Evolutionary conservation across 2,329 filamentous ascomycete genomes (phyloP), one percentile per base, ranked within the genome.

Genomic region (Zymoseptoria ardabiliae): DNA sequence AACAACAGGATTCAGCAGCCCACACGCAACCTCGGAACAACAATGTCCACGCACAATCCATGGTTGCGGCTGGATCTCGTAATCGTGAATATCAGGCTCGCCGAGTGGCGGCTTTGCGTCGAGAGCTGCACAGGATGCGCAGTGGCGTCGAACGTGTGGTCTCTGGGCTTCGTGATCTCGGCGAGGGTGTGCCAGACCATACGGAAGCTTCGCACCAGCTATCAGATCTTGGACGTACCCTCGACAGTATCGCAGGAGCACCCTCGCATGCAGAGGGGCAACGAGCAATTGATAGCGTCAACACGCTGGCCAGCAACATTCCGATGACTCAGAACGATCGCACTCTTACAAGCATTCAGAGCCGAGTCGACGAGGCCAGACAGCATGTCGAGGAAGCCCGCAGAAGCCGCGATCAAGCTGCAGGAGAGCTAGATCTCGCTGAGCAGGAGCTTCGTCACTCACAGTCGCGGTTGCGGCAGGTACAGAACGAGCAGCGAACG

Each of bases 111-210:
- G 72, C 73, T 28, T 63, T 75, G 11, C 68, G 72, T n/a, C 65
- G 72, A 41, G 73, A 75, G 57, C 66, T 75, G 6, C 64, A 70
- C 25, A 66, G 72, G 2, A 73, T 75, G 71, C 66, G 73, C 17
- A 72, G 66, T 53, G 72, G 73, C 23, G 73, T 74, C 28, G 72
- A 75, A 61, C 66, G 72, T 20, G 71, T 75, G 25, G 71, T 73
- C 17, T 65, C 69, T 23, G 72, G 72, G 2, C 65, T 75, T 17
- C 64, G 71, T 35, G 72, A 74, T 30, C 62, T 75, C 2, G 73
- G 72, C 28, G 72, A 74, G 61, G 61, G 64, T 28, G 67, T 73
- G 2, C 70, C 70, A 1, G 71, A 73, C 56, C 63, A 67, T n/a
- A 57, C 60, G 20, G 68, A 72, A 51, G 67, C 72, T 4, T 68